These are phyloP conservation scores for Aspergillus amoenus DNA, from an alignment of 2,329 filamentous ascomycete genomes.

Conservation along the genomic window DNA sequence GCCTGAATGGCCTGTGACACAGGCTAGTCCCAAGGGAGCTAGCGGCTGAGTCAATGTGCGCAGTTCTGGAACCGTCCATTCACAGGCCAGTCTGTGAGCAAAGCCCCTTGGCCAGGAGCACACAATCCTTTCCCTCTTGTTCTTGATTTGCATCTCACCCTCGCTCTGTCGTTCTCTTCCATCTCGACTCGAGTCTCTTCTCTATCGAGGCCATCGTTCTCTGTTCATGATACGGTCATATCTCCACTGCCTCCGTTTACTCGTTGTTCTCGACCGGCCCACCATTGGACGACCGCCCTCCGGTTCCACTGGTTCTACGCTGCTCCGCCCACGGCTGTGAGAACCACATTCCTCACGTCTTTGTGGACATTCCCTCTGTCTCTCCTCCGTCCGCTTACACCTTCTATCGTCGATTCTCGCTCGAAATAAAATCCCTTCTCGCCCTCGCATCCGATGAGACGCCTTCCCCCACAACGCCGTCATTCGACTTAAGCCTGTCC, in stretches of 20 bases:
- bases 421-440: not conserved
- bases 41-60: constrained; percentile 2
- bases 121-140: constrained; percentile 6
- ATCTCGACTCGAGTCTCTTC: not conserved
- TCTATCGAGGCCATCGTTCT: not conserved
- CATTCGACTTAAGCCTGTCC: constrained; percentile 4
- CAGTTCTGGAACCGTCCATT: constrained; percentile 12
- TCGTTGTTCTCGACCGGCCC: constrained; percentile 10
- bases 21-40: not conserved
- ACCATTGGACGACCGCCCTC: constrained; percentile 4
- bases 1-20: not conserved
- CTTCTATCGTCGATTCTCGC: not conserved
- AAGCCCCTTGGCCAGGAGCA: constrained; percentile 9
- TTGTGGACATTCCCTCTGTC: constrained; percentile 6
- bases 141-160: not conserved
- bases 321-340: constrained; percentile 8
- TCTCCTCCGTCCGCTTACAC: not conserved
- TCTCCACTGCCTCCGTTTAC: not conserved
- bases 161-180: not conserved
- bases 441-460: constrained; percentile 11
- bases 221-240: not conserved
- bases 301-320: constrained; percentile 7
- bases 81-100: not conserved
- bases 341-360: constrained; percentile 4
- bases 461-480: not conserved